Conservation (phyloP, 2,329 filamentous ascomycete genomes). For the Aspergillus puulaauensis region DNA sequence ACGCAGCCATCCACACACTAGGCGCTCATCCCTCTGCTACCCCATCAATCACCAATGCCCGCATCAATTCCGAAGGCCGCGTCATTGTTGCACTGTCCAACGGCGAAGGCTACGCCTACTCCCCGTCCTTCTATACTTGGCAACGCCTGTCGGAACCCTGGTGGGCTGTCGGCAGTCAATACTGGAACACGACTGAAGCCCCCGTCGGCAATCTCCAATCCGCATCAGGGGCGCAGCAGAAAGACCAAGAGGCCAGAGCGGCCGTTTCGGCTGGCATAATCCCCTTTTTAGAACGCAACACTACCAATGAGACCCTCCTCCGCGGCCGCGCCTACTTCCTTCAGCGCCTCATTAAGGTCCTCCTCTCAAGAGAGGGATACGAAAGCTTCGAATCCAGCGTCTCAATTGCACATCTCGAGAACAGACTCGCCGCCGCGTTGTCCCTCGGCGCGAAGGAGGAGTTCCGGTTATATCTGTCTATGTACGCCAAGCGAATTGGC, state of each 20-base stretch:
- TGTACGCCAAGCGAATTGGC: constrained; percentile 95
- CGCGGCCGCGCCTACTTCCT: constrained; percentile 90
- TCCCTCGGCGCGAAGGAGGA: constrained; percentile 85
- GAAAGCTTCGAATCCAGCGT: constrained; percentile 89
- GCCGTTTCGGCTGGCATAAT: constrained; percentile 86
- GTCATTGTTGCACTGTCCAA: constrained; percentile 90
- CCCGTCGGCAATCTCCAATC: constrained; percentile 79
- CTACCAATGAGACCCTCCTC: constrained; percentile 86
- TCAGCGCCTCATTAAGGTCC: constrained; percentile 84
- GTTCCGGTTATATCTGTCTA: constrained; percentile 91
- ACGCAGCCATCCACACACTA: constrained; percentile 77
- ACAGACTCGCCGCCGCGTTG: constrained; percentile 84
- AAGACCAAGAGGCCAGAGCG: constrained; percentile 49
- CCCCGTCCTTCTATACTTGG: constrained; percentile 82
- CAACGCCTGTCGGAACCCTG: constrained; percentile 93
- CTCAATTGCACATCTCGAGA: constrained; percentile 92
- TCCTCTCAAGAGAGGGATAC: constrained; percentile 85
- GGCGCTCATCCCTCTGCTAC: constrained; percentile 74
- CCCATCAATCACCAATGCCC: constrained; percentile 85
- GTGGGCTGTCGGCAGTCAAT: constrained; percentile 98
- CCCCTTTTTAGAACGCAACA: constrained; percentile 88
- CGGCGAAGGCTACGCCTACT: constrained; percentile 91
- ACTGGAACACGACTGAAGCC: constrained; percentile 97
- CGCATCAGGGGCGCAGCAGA: constrained; percentile 59
- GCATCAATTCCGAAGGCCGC: constrained; percentile 82